Evolutionary conservation across 208 protist species (phyloP).

Genomic region (Eutreptiella sp.): DNA sequence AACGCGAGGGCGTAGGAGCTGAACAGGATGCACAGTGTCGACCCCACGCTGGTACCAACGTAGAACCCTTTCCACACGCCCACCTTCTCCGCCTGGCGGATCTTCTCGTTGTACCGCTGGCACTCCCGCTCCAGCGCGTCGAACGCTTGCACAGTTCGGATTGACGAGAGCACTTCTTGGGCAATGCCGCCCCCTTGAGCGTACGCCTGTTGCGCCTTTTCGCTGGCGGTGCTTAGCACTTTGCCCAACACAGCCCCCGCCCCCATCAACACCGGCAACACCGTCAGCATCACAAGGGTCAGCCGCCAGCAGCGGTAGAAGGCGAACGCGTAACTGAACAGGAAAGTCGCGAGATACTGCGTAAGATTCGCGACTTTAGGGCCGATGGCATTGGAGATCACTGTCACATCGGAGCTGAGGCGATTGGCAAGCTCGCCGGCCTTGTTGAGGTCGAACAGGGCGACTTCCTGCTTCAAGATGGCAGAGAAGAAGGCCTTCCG

Average conservation of each 20-base stretch:
- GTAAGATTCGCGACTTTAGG: constrained; percentile 63
- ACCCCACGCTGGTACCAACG: constrained; percentile 37
- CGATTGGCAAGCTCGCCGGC: constrained; percentile 57
- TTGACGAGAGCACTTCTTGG: constrained; percentile 67
- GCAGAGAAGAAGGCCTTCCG: too few relatives aligned
- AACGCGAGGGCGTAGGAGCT: constrained; percentile 55
- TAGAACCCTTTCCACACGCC: constrained; percentile 61
- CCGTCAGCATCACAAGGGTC: constrained; percentile 28
- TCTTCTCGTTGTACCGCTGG: constrained; percentile 50
- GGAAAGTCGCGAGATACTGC: constrained; percentile 53
- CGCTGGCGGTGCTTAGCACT: constrained; percentile 47
- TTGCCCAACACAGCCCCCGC: constrained; percentile 51
- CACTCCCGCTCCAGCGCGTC: constrained; percentile 49
- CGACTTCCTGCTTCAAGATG: constrained; percentile 75
- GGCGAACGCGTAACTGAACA: constrained; percentile 69
- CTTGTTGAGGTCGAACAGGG: constrained; percentile 67
- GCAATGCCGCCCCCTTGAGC: constrained; percentile 62
- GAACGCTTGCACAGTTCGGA: constrained; percentile 69
- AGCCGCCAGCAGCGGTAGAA: constrained; percentile 50
- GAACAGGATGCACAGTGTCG: constrained; percentile 46
- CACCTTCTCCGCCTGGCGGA: constrained; percentile 39
- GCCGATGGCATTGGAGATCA: constrained; percentile 75
- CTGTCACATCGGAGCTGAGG: constrained; percentile 59
- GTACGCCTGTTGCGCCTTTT: constrained; percentile 57
- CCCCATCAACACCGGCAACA: constrained; percentile 27